Evolutionary conservation across 495 filamentous ascomycete genomes (phyloP).

Genomic region (Daldinia loculata): DNA sequence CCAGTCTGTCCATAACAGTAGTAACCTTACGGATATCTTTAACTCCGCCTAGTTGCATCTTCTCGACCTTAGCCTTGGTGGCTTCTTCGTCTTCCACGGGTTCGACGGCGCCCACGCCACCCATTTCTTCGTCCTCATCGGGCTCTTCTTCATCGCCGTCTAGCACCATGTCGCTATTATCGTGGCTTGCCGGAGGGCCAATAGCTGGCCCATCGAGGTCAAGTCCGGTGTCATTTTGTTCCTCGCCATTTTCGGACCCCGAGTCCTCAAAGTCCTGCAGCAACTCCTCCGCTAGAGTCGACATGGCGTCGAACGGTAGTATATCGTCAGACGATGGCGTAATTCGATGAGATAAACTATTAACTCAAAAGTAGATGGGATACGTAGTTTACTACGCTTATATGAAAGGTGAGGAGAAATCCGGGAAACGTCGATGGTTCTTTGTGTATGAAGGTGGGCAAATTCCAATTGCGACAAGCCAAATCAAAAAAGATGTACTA

Average conservation of each 20-base stretch:
- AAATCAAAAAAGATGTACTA: slow-evolving; percentile 6
- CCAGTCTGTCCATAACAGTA: slow-evolving; percentile 76
- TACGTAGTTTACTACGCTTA: not conserved
- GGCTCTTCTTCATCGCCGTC: slow-evolving; percentile 58
- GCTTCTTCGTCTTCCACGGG: slow-evolving; percentile 70
- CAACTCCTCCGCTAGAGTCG: slow-evolving; percentile 81
- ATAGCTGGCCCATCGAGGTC: slow-evolving; percentile 36
- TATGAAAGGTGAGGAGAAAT: not conserved
- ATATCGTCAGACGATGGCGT: slow-evolving; percentile 1
- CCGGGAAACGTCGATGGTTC: not conserved
- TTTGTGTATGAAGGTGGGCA: slow-evolving; percentile 24
- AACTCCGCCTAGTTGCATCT: slow-evolving; percentile 76
- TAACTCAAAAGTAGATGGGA: not conserved
- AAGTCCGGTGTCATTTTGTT: slow-evolving; percentile 59
- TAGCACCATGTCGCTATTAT: slow-evolving; percentile 49
- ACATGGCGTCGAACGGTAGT: slow-evolving; percentile 60
- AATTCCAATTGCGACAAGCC: slow-evolving; percentile 24
- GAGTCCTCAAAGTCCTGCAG: slow-evolving; percentile 90
- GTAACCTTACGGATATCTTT: slow-evolving; percentile 80
- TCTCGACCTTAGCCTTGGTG: slow-evolving; percentile 76
- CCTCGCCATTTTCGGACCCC: slow-evolving; percentile 66
- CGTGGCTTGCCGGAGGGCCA: slow-evolving; percentile 42
- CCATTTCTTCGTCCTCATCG: slow-evolving; percentile 66
- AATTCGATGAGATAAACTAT: not conserved
- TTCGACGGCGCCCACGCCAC: slow-evolving; percentile 55